Percentiles rank a stretch among this genome's conserved stretches.
Evolutionary conservation across 1,139 yeast species (phyloP).

Genomic region (Suhomyces wounanorum): DNA sequence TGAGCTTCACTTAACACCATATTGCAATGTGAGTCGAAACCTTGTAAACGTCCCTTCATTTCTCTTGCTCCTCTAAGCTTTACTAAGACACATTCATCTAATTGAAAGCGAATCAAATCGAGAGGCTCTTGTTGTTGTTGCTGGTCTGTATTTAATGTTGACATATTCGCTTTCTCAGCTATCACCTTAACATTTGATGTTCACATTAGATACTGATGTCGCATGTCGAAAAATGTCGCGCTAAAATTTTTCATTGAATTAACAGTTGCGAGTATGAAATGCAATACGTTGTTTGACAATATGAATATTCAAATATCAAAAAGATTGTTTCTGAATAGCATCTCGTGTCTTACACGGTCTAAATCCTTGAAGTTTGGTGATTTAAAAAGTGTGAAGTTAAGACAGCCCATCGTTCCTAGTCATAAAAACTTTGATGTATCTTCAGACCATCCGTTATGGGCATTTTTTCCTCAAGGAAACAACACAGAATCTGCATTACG

Average conservation of each 20-base stretch:
- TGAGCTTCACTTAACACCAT: conserved; percentile 92
- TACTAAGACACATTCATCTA: conserved; percentile 85
- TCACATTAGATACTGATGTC: conserved; percentile 4
- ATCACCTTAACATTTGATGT: neutral
- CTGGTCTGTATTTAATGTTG: conserved; percentile 41
- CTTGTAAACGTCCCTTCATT: conserved; percentile 86
- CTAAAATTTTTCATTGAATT: conserved; percentile 12
- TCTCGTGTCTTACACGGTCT: conserved; percentile 19
- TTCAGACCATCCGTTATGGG: conserved; percentile 95
- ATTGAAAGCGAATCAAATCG: conserved; percentile 80
- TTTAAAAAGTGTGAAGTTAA: conserved; percentile 45
- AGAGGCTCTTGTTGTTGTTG: conserved; percentile 62
- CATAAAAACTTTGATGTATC: conserved; percentile 68
- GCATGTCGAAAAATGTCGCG: conserved; percentile 11
- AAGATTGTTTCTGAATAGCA: conserved; percentile 10
- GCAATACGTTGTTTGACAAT: neutral
- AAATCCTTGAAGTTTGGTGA: conserved; percentile 34
- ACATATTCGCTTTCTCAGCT: conserved; percentile 24
- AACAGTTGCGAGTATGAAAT: neutral
- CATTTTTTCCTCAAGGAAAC: conserved; percentile 68
- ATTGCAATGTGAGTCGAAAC: conserved; percentile 95
- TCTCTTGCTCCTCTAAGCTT: conserved; percentile 97
- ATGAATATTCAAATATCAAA: conserved; percentile 13
- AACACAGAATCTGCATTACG: conserved; percentile 57
- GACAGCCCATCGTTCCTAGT: conserved; percentile 88